These are phyloP conservation scores for Boletus pseudo-olivaceus DNA, from an alignment of 768 basidiomycete genomes.

Conservation along the genomic window DNA sequence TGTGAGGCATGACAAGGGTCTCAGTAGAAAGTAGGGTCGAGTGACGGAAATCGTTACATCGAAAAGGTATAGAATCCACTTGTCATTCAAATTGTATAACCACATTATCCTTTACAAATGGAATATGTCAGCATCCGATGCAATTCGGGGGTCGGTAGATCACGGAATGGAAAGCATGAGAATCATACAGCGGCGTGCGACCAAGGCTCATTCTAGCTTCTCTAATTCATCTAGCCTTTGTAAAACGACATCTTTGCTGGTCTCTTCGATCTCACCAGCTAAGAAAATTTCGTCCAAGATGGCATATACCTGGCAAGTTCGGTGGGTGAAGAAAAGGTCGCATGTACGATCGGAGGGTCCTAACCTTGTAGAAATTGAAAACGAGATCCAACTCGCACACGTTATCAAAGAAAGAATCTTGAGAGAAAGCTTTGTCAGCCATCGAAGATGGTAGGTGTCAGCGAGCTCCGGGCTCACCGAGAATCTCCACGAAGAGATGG, in stretches of 20 bases:
- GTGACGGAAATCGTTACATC: background rate
- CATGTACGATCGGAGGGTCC: constrained; percentile 1
- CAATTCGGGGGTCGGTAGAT: constrained; percentile 5
- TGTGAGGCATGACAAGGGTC: background rate
- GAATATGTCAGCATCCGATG: constrained; percentile 11
- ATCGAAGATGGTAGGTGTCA: background rate
- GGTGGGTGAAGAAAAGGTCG: background rate
- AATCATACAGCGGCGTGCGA: constrained; percentile 8
- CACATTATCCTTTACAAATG: constrained; percentile 5
- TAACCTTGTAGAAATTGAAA: constrained; percentile 97
- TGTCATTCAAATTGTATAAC: background rate
- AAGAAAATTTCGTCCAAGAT: constrained; percentile 98
- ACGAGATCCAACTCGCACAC: constrained; percentile 98
- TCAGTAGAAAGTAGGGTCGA: background rate
- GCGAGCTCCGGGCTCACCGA: constrained; percentile 55
- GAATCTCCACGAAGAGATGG: constrained; percentile 95
- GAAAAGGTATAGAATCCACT: background rate
- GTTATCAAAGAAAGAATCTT: constrained; percentile 98
- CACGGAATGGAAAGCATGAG: constrained; percentile 2
- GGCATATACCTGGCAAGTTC: constrained; percentile 75
- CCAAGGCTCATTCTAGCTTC: constrained; percentile 68
- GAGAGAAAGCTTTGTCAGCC: constrained; percentile 1
- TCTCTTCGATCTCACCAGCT: constrained; percentile 98
- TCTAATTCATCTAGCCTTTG: constrained; percentile 88
- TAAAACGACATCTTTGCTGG: constrained; percentile 93